phyloP scores from a whole-genome alignment of 345 rosid genomes.

The Aquilaria malaccensis region DNA sequence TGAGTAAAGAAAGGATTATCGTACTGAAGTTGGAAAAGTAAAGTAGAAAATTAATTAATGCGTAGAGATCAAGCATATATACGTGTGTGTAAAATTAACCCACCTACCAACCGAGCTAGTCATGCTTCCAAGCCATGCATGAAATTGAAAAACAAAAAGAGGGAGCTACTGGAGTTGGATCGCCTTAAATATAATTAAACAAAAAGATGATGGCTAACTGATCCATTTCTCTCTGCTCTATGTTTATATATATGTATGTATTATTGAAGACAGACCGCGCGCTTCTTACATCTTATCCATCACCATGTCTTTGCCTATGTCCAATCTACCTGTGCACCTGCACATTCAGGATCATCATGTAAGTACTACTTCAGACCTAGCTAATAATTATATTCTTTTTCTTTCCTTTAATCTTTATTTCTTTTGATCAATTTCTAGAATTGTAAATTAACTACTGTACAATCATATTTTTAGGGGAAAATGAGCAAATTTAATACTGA shows the following conservation, averaged over 20 bases:
- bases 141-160: neutral
- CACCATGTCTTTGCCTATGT: conserved; percentile 11
- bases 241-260: too few relatives aligned
- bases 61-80: conserved; percentile 15
- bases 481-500: too few relatives aligned
- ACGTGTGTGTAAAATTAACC: neutral
- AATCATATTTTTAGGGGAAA: too few relatives aligned
- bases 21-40: neutral
- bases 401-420: neutral
- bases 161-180: too few relatives aligned
- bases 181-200: too few relatives aligned
- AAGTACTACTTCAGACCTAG: conserved; percentile 5
- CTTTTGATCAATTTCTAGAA: neutral
- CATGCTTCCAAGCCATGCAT: neutral
- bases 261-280: too few relatives aligned
- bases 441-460: neutral
- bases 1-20: conserved; percentile 24
- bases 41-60: neutral
- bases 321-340: conserved; percentile 22
- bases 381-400: neutral
- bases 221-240: too few relatives aligned
- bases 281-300: neutral
- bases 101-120: neutral
- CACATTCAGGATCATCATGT: conserved; percentile 26
- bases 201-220: too few relatives aligned